phyloP scores from a whole-genome alignment of 2,329 filamentous ascomycete genomes.

The Penicillium hordei region DNA sequence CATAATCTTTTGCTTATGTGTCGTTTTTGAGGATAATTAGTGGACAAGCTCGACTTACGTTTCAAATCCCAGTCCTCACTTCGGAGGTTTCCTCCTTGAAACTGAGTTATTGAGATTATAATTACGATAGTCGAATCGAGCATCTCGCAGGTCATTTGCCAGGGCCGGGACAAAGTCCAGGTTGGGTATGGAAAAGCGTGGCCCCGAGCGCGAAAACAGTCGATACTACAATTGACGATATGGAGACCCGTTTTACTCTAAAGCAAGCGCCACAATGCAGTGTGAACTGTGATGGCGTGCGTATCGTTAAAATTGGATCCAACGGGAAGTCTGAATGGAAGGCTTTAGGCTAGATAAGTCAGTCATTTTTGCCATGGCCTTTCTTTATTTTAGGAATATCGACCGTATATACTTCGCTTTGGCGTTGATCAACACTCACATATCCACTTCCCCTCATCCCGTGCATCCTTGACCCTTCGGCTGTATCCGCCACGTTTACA shows the following conservation, averaged over 20 bases:
- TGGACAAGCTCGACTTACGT: conserved; percentile 11
- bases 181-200: conserved; percentile 87
- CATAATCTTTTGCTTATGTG: conserved; percentile 1
- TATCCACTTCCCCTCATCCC: neutral
- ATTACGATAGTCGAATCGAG: conserved; percentile 15
- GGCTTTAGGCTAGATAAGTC: too few species aligned
- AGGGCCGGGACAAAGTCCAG: conserved; percentile 19
- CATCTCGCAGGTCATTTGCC: conserved; percentile 17
- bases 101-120: conserved; percentile 4
- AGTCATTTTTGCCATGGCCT: neutral
- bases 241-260: conserved; percentile 98
- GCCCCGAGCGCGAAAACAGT: conserved; percentile 90
- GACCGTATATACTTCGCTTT: neutral
- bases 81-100: too few species aligned
- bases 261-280: conserved; percentile 69
- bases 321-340: neutral
- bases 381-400: neutral
- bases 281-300: neutral
- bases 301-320: neutral
- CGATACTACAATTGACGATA: conserved; percentile 96
- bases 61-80: conserved; percentile 20
- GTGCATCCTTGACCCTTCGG: neutral
- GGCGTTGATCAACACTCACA: neutral
- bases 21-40: conserved; percentile 9
- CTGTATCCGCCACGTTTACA: neutral